These are phyloP conservation scores for Fistulinella prunicolor DNA, from an alignment of 768 basidiomycete genomes.

Conservation along the genomic window DNA sequence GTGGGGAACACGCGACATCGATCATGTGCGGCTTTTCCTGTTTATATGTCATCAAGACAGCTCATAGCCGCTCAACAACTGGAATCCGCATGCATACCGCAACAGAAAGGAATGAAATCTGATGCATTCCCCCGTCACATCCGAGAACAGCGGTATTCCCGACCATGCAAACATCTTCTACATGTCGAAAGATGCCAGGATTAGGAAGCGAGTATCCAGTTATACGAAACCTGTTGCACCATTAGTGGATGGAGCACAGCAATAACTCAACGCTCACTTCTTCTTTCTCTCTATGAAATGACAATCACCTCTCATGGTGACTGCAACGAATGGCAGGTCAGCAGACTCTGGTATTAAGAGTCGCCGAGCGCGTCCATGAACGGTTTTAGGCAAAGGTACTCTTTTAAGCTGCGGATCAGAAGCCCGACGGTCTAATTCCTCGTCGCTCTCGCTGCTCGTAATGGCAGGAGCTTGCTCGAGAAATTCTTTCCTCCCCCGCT, in stretches of 20 bases:
- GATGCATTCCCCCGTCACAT: conserved; percentile 40
- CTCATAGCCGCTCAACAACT: conserved; percentile 25
- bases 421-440: conserved; percentile 11
- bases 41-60: conserved; percentile 24
- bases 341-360: conserved; percentile 26
- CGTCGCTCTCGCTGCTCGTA: conserved; percentile 12
- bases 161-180: conserved; percentile 46
- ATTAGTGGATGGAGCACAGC: conserved; percentile 12
- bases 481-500: conserved; percentile 2
- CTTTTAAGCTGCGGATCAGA: conserved; percentile 26
- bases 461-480: conserved; percentile 12
- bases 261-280: conserved; percentile 23
- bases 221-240: conserved; percentile 33
- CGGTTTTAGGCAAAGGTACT: conserved; percentile 33
- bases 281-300: conserved; percentile 39
- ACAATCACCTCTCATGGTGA: conserved; percentile 47
- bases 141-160: conserved; percentile 42
- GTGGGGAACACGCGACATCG: conserved; percentile 32
- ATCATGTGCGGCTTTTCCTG: conserved; percentile 31
- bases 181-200: conserved; percentile 36
- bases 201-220: conserved; percentile 39
- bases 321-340: conserved; percentile 37
- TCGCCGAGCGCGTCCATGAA: conserved; percentile 32
- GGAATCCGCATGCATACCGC: conserved; percentile 29
- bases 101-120: conserved; percentile 41